These are phyloP conservation scores for Jamesozyma jinghongensis DNA, from an alignment of 805 yeast species.

Conservation along the genomic window DNA sequence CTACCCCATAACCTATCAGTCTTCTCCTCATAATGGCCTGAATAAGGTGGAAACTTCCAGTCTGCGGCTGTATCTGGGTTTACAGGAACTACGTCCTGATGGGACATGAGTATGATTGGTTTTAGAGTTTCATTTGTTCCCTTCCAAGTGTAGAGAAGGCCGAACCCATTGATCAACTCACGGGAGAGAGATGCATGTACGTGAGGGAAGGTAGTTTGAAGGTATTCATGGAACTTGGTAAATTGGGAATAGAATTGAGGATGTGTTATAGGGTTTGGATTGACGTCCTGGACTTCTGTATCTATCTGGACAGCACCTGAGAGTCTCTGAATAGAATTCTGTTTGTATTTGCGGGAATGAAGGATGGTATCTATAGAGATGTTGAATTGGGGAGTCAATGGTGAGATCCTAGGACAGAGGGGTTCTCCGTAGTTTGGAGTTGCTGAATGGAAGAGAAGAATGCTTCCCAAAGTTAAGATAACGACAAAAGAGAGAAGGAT, in stretches of 20 bases:
- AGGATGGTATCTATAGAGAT: constrained; percentile 21
- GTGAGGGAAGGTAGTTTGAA: constrained; percentile 48
- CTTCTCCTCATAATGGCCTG: constrained; percentile 56
- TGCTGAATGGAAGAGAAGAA: too few relatives aligned
- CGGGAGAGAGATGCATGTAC: constrained; percentile 40
- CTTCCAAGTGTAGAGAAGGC: constrained; percentile 54
- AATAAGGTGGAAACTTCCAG: constrained; percentile 65
- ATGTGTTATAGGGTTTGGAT: constrained; percentile 27
- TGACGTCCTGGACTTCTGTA: constrained; percentile 54
- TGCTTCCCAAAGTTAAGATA: too few relatives aligned
- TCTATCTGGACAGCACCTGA: constrained; percentile 55
- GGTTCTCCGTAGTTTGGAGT: too few relatives aligned
- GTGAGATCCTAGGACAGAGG: constrained; percentile 15
- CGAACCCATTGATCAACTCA: constrained; percentile 52
- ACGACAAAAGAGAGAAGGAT: too few relatives aligned
- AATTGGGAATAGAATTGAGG: constrained; percentile 36
- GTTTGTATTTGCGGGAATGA: constrained; percentile 31
- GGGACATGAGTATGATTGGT: constrained; percentile 68
- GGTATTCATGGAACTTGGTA: constrained; percentile 41
- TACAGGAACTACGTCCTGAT: constrained; percentile 80
- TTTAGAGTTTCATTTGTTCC: constrained; percentile 46
- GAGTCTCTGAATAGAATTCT: constrained; percentile 35
- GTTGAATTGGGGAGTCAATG: constrained; percentile 20
- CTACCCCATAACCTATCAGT: constrained; percentile 56
- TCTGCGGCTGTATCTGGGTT: constrained; percentile 44